Conservation (phyloP, 129 eudicot species). For the Escallonia rubra region DNA sequence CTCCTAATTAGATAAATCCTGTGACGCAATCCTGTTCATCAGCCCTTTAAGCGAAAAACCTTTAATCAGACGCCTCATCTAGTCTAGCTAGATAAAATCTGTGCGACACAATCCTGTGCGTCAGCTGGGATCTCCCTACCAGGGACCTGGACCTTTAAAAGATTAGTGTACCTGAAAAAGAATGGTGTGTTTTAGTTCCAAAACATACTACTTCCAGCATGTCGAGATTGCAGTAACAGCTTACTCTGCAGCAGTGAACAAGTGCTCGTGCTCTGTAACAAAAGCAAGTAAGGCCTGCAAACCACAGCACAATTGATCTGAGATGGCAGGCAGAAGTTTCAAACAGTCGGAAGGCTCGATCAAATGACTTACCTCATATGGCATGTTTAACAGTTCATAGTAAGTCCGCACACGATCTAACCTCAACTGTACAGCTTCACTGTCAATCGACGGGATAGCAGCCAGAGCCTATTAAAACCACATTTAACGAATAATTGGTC, state of each 20-base stretch:
- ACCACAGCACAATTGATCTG: conserved; percentile 1
- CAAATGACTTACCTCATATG: conserved; percentile 69
- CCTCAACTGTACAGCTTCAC: conserved; percentile 71
- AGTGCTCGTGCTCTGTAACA: conserved; percentile 67
- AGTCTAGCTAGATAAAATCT: conserved; percentile 43
- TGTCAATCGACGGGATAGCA: conserved; percentile 83
- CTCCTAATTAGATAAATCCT: too few species aligned
- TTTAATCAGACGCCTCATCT: too few species aligned
- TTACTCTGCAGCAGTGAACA: conserved; percentile 75
- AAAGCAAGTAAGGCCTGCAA: conserved; percentile 95
- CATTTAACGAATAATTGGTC: background rate
- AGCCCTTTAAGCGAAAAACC: too few species aligned
- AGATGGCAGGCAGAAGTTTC: background rate
- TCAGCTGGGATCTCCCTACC: conserved; percentile 95
- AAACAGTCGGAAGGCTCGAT: background rate
- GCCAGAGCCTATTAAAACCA: conserved; percentile 60
- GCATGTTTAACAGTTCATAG: conserved; percentile 92
- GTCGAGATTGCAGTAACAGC: conserved; percentile 17
- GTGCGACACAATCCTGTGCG: conserved; percentile 66
- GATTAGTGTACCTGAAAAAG: conserved; percentile 63
- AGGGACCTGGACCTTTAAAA: conserved; percentile 78
- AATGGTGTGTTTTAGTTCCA: background rate
- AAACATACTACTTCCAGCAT: background rate
- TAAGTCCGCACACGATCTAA: conserved; percentile 89
- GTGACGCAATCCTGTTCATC: too few species aligned